Evolutionary conservation across 345 rosid species (phyloP).

Genomic region (Eucalyptus erythrocorys): DNA sequence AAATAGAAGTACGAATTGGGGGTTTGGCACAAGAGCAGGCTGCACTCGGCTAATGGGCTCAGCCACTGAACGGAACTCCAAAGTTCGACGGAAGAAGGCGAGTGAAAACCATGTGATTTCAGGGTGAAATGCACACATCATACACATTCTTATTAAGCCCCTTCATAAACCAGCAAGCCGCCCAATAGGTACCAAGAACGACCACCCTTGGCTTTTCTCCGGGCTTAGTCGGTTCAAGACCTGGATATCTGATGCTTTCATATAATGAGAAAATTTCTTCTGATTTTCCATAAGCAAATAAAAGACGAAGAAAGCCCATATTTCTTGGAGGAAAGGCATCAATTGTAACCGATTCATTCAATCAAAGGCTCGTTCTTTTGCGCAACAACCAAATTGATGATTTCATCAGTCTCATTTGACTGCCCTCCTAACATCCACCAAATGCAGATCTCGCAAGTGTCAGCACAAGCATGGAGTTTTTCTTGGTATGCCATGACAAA

Average conservation of each 20-base stretch:
- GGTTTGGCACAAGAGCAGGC: constrained; percentile 45
- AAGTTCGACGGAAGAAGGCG: constrained; percentile 23
- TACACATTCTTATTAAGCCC: too few relatives aligned
- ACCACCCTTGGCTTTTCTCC: too few relatives aligned
- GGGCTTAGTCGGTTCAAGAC: too few relatives aligned
- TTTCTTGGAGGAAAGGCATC: neutral
- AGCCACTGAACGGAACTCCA: constrained; percentile 89
- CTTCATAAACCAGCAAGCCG: too few relatives aligned
- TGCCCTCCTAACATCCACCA: neutral
- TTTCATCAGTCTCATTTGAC: neutral
- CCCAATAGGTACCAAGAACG: too few relatives aligned
- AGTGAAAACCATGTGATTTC: constrained; percentile 85
- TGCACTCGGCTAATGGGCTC: constrained; percentile 85
- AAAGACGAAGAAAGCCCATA: neutral
- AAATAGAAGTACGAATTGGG: constrained; percentile 79
- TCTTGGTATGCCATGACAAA: neutral
- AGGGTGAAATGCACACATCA: constrained; percentile 64
- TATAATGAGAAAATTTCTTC: neutral
- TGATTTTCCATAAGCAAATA: neutral
- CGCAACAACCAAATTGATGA: neutral
- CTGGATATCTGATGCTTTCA: too few relatives aligned
- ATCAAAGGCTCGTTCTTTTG: neutral
- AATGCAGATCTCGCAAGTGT: neutral
- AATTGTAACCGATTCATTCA: neutral
- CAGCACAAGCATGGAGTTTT: neutral